Percentiles rank a stretch among this genome's conserved stretches.
Conservation (phyloP, 2,329 filamentous ascomycete genomes). For the Sporothrix phasma region DNA sequence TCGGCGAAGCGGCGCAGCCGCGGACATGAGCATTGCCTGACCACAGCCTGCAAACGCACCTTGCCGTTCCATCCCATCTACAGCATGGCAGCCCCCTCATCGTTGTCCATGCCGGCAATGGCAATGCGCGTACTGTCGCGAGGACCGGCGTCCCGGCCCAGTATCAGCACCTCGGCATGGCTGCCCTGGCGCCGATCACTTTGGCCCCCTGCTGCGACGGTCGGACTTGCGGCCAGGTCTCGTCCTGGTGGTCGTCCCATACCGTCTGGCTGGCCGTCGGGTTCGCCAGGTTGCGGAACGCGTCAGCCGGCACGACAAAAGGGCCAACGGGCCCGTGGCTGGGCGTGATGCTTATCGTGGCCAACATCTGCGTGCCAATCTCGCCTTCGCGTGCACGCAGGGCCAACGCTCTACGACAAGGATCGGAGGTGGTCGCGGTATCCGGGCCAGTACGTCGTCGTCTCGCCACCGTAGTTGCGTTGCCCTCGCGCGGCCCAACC, state of each 20-base stretch:
- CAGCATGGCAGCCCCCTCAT: constrained; percentile 21
- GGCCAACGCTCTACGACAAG: constrained; percentile 27
- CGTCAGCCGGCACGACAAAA: constrained; percentile 20
- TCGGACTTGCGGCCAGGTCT: background rate
- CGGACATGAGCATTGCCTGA: constrained; percentile 13
- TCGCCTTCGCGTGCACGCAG: constrained; percentile 29
- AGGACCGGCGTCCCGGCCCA: constrained; percentile 21
- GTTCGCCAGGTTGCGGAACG: constrained; percentile 23
- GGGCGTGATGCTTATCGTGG: background rate
- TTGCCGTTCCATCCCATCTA: too few relatives aligned
- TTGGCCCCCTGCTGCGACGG: constrained; percentile 20
- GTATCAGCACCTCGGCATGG: constrained; percentile 22
- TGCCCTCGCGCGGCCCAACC: constrained; percentile 30
- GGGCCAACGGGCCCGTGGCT: constrained; percentile 18
- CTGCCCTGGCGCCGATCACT: constrained; percentile 22
- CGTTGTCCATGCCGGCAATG: constrained; percentile 24
- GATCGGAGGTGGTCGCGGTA: constrained; percentile 26
- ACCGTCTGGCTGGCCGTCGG: constrained; percentile 23
- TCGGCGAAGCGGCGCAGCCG: constrained; percentile 41
- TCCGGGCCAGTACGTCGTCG: constrained; percentile 23
- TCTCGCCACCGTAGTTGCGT: constrained; percentile 30
- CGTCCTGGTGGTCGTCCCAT: constrained; percentile 22
- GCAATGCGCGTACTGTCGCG: constrained; percentile 22
- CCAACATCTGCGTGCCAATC: constrained; percentile 18
- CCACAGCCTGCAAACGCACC: too few relatives aligned